phyloP scores from a whole-genome alignment of 1,284 basidiomycete species.

The Acaromyces ingoldii region DNA sequence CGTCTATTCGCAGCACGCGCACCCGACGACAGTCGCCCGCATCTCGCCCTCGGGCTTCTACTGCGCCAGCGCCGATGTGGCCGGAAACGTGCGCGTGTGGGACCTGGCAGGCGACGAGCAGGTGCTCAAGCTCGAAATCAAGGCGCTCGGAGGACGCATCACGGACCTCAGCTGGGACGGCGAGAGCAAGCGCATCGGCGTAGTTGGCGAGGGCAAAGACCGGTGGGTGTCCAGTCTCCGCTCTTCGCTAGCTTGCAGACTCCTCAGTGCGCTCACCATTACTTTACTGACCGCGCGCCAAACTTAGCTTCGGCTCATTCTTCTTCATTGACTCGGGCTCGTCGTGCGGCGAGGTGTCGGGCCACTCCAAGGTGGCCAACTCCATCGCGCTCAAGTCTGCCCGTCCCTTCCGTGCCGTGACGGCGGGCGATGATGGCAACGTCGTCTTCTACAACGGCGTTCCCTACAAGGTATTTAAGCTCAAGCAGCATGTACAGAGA shows the following conservation, averaged over 20 bases:
- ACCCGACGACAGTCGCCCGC: constrained; percentile 79
- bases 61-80: constrained; percentile 64
- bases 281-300: not conserved
- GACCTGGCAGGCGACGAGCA: constrained; percentile 85
- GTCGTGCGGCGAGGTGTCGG: constrained; percentile 85
- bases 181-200: constrained; percentile 84
- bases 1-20: constrained; percentile 73
- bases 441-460: constrained; percentile 76
- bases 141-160: constrained; percentile 73
- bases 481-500: constrained; percentile 55
- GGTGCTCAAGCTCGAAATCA: constrained; percentile 64
- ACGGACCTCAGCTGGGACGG: constrained; percentile 96
- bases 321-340: constrained; percentile 62
- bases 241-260: not conserved
- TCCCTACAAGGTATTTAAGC: constrained; percentile 58
- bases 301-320: constrained; percentile 33
- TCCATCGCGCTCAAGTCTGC: constrained; percentile 83
- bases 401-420: constrained; percentile 76
- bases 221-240: constrained; percentile 57
- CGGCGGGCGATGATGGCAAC: constrained; percentile 64
- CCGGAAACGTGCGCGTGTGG: constrained; percentile 69
- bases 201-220: constrained; percentile 90
- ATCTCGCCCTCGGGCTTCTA: constrained; percentile 93
- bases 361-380: constrained; percentile 90
- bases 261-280: not conserved